Evolutionary conservation across 2,329 filamentous ascomycete species (phyloP), one percentile per base, ranked within the genome.

Genomic region (Claviceps spartinae): DNA sequence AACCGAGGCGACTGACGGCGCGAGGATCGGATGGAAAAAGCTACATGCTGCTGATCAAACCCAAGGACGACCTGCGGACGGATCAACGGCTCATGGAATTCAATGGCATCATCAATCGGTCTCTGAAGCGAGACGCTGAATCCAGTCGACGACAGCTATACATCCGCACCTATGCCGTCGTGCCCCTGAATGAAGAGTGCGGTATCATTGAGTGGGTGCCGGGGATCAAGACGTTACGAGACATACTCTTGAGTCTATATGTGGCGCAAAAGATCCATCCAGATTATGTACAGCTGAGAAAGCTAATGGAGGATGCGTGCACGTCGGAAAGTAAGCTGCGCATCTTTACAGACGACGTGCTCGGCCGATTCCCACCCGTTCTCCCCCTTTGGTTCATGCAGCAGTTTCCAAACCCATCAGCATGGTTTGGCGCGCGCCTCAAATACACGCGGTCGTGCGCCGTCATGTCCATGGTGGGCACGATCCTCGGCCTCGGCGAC

Each of bases 1-100:
- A 93, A 59, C 93, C 94, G 13, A 82, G 91, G 49, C 93, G 91
- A 59, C 80, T 99, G 51, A 93, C 82, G 16, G 86, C 93, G 6
- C 80, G 87, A 51, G 93, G 91, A 0, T 91, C 87, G 0, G 89
- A 99, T 67, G 93, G 94, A 7, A 85, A 85, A 54, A 77, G 78
- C 18, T 98, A 98, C 65, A 87, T 88, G 57, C 79, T 98, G 7
- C 77, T 99, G 52, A 94, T 95, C 72, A 98, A 99, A 63, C 94
- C 93, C 8, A 97, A 97, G 66, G 93, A 98, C 65, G 94, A 99
- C 65, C 78, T 99, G 24, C 85, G 93, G 49, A 98, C 95, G 58
- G 94, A 99, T 62, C 91, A 97, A 66, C 88, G 93, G 49, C 81
- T 98, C 20, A 98, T 98, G 90, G 94, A 98, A 64, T 98, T 98